These are phyloP conservation scores for Saccharomycopsis javanensis DNA, from an alignment of 805 yeast species.

Conservation along the genomic window DNA sequence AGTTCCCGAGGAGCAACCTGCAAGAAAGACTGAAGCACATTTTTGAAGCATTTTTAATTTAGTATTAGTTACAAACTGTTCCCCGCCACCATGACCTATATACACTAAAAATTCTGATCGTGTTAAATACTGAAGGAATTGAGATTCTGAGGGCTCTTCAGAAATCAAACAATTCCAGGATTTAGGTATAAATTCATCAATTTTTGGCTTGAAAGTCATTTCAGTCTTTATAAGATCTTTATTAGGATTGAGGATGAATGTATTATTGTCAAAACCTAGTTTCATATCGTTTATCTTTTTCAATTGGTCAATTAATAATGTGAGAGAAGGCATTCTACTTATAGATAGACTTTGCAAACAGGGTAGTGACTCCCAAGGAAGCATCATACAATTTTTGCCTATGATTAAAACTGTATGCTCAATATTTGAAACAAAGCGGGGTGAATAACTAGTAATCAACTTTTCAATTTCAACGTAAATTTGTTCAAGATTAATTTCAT, in stretches of 20 bases:
- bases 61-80: constrained; percentile 56
- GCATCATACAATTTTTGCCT: constrained; percentile 49
- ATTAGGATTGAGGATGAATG: constrained; percentile 72
- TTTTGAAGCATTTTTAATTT: constrained; percentile 39
- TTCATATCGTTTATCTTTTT: constrained; percentile 11
- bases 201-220: constrained; percentile 37
- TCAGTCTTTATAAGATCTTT: constrained; percentile 69
- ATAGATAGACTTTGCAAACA: constrained; percentile 45
- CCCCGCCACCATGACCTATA: constrained; percentile 97
- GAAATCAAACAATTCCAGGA: constrained; percentile 49
- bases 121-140: constrained; percentile 36
- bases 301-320: constrained; percentile 33
- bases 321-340: constrained; percentile 66
- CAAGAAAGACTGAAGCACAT: constrained; percentile 37
- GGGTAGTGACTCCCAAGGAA: constrained; percentile 88
- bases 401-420: constrained; percentile 63
- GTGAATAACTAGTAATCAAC: neutral
- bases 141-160: constrained; percentile 45
- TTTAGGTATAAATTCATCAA: constrained; percentile 26
- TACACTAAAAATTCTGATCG: constrained; percentile 51
- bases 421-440: constrained; percentile 17
- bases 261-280: constrained; percentile 27
- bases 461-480: constrained; percentile 43
- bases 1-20: constrained; percentile 89
- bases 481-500: constrained; percentile 51